These are phyloP conservation scores for Terfezia claveryi DNA, from an alignment of 495 filamentous ascomycete species.

Conservation along the genomic window DNA sequence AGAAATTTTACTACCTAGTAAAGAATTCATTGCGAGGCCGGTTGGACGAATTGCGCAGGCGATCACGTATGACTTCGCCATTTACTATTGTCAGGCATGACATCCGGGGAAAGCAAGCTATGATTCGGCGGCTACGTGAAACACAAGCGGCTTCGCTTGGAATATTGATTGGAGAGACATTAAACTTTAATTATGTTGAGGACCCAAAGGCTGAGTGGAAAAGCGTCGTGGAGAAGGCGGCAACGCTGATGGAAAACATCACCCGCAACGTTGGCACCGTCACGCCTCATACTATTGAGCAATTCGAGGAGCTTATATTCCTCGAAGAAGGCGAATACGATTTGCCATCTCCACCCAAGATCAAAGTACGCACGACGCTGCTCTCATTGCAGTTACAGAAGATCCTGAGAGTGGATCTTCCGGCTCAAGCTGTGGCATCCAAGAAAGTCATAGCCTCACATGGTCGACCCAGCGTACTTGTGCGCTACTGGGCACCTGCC, in stretches of 20 bases:
- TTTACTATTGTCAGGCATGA: conserved; percentile 47
- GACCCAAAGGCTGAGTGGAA: conserved; percentile 43
- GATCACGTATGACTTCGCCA: conserved; percentile 39
- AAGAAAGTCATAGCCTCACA: conserved; percentile 29
- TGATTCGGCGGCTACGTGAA: conserved; percentile 42
- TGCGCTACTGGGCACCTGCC: conserved; percentile 74
- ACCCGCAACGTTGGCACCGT: conserved; percentile 35
- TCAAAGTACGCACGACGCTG: neutral
- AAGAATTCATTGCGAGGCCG: conserved; percentile 42
- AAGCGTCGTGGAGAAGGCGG: conserved; percentile 42
- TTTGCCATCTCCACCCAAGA: neutral
- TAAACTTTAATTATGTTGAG: conserved; percentile 35
- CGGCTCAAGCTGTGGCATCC: conserved; percentile 33
- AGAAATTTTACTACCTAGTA: conserved; percentile 61
- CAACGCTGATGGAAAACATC: conserved; percentile 62
- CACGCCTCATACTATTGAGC: conserved; percentile 33
- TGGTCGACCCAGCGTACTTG: conserved; percentile 51
- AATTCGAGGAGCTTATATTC: conserved; percentile 53
- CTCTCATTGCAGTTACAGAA: conserved; percentile 44
- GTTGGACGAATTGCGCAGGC: conserved; percentile 25
- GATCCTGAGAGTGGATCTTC: conserved; percentile 38
- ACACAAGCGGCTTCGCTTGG: conserved; percentile 72
- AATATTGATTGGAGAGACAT: conserved; percentile 59
- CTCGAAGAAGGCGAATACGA: conserved; percentile 10
- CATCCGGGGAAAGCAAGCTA: conserved; percentile 43